Conservation (phyloP, 1,139 yeast genomes). For the Meyerozyma carpophila region DNA sequence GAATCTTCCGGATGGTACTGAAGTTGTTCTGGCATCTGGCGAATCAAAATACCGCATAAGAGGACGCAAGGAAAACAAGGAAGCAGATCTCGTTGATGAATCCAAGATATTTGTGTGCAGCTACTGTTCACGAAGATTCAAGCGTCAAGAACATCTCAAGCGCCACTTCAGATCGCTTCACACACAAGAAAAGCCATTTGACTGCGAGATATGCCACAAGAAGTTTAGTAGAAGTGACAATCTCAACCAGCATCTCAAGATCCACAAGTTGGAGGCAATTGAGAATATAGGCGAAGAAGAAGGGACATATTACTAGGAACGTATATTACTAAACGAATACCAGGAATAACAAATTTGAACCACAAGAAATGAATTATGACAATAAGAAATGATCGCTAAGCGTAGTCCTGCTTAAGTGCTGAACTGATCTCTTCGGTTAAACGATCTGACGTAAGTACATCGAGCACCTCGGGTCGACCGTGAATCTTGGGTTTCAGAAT, state of each 20-base stretch:
- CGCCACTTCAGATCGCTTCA: slow-evolving; percentile 72
- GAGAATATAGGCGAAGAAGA: background rate
- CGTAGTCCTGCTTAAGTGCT: background rate
- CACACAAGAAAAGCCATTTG: slow-evolving; percentile 71
- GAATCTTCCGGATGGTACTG: slow-evolving; percentile 38
- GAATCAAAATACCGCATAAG: slow-evolving; percentile 35
- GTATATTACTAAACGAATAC: background rate
- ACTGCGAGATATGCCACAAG: slow-evolving; percentile 65
- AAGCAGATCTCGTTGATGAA: slow-evolving; percentile 39
- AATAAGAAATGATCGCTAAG: background rate
- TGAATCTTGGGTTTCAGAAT: slow-evolving; percentile 23
- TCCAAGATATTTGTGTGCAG: slow-evolving; percentile 40
- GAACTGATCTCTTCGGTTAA: background rate
- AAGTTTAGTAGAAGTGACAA: slow-evolving; percentile 57
- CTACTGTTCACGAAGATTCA: slow-evolving; percentile 58
- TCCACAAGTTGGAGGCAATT: slow-evolving; percentile 45
- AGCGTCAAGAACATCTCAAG: slow-evolving; percentile 74
- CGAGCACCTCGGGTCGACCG: slow-evolving; percentile 6
- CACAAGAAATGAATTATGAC: background rate
- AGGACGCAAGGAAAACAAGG: slow-evolving; percentile 44
- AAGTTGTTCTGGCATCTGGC: slow-evolving; percentile 31
- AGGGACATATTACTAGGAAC: background rate
- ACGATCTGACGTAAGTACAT: slow-evolving; percentile 10
- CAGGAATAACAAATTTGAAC: background rate
- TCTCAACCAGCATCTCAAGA: slow-evolving; percentile 59